Evolutionary conservation across 148 eudicot species (phyloP).

Genomic region (Cornus kousa): DNA sequence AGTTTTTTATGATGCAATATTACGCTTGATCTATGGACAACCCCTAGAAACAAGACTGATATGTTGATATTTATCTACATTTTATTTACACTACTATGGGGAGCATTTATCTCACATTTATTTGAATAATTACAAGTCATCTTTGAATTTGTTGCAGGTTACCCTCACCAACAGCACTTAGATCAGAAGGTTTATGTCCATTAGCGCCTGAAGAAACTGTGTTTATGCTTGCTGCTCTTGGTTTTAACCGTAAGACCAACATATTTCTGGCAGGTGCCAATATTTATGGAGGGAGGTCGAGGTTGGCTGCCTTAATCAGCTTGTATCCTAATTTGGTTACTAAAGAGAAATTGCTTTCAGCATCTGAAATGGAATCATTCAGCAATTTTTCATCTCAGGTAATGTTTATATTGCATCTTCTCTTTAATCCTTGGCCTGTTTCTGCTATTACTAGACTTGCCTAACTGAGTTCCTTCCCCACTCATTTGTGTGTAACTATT

Average conservation of each 20-base stretch:
- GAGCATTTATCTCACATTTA: conserved; percentile 9
- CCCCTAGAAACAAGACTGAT: background rate
- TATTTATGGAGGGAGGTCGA: conserved; percentile 85
- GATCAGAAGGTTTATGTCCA: conserved; percentile 88
- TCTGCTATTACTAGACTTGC: no score
- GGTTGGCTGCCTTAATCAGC: conserved; percentile 73
- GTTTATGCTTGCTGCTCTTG: conserved; percentile 94
- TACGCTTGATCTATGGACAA: background rate
- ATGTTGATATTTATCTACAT: no score
- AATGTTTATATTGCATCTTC: conserved; percentile 1
- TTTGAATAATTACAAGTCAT: background rate
- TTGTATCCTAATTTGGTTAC: conserved; percentile 92
- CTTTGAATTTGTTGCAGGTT: conserved; percentile 46
- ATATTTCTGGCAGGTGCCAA: conserved; percentile 92
- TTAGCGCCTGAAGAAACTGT: conserved; percentile 95
- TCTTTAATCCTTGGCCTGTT: background rate
- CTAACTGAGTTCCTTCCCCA: background rate
- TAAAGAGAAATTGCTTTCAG: conserved; percentile 80
- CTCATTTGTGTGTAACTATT: background rate
- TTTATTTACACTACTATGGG: background rate
- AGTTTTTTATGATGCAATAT: background rate
- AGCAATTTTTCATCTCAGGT: conserved; percentile 93
- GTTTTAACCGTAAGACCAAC: conserved; percentile 80
- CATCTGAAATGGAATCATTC: conserved; percentile 85
- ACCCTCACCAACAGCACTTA: conserved; percentile 71